Evolutionary conservation across 2,329 filamentous ascomycete species (phyloP).

Genomic region (Xylariaceae sp.): DNA sequence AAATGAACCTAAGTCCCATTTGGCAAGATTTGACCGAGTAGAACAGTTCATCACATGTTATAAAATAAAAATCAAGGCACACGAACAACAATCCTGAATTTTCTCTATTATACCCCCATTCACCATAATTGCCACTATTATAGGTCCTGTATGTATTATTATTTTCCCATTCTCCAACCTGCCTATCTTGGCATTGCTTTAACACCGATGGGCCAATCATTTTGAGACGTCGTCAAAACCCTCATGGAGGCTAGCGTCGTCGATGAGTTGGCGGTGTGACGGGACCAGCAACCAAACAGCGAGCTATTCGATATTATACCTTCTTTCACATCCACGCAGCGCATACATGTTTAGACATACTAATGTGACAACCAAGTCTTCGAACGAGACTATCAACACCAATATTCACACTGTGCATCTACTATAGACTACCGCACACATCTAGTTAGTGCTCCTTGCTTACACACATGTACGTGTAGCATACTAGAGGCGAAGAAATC

Average conservation of each 20-base stretch:
- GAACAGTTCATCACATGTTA: too few species aligned
- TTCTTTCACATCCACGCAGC: neutral
- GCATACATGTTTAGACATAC: neutral
- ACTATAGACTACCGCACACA: too few species aligned
- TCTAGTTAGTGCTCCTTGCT: too few species aligned
- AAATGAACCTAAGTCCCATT: too few species aligned
- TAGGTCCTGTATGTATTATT: neutral
- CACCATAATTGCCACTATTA: neutral
- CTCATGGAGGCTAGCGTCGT: neutral
- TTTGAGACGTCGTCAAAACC: conserved; percentile 1
- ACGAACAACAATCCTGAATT: neutral
- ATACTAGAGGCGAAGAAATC: too few species aligned
- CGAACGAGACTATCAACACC: neutral
- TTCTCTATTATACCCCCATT: neutral
- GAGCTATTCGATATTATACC: conserved; percentile 4
- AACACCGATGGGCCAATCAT: conserved; percentile 15
- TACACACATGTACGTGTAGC: too few species aligned
- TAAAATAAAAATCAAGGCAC: too few species aligned
- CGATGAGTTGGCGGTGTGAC: conserved; percentile 26
- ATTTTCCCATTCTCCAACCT: neutral
- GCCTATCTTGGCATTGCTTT: conserved; percentile 4
- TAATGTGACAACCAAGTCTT: neutral
- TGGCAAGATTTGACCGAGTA: too few species aligned
- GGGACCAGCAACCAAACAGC: conserved; percentile 14
- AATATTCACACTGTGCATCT: neutral